Evolutionary conservation across 1,139 yeast genomes (phyloP).

Genomic region (Hyphopichia wangnamkhiaoensis): DNA sequence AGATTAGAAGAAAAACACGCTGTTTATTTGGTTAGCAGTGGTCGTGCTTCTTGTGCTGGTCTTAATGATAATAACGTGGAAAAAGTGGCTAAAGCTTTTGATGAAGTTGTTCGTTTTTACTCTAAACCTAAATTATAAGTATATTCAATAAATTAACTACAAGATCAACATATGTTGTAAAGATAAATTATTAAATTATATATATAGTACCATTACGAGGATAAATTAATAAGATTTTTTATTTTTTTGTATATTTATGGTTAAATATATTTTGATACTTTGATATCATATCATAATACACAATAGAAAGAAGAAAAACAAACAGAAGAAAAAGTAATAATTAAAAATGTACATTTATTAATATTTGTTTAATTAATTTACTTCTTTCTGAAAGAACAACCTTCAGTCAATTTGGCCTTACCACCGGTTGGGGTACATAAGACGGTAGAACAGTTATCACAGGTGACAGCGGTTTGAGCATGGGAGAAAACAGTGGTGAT

Average conservation of each 20-base stretch:
- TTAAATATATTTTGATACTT: too few species aligned
- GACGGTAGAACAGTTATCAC: conserved; percentile 98
- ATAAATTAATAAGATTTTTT: too few species aligned
- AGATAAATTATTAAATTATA: too few species aligned
- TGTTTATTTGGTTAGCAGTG: conserved; percentile 75
- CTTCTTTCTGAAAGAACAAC: conserved; percentile 99
- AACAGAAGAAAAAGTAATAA: too few species aligned
- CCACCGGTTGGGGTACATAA: conserved; percentile 99
- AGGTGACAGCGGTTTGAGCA: conserved; percentile 99
- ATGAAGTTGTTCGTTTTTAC: conserved; percentile 63
- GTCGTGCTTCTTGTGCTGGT: conserved; percentile 95
- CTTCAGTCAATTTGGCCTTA: conserved; percentile 99
- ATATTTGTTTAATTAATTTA: too few species aligned
- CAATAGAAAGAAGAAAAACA: too few species aligned
- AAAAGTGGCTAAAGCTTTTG: conserved; percentile 79
- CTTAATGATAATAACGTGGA: conserved; percentile 78
- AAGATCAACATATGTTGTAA: too few species aligned
- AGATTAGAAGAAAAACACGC: conserved; percentile 78
- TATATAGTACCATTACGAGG: too few species aligned
- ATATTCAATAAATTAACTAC: too few species aligned
- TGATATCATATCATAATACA: too few species aligned
- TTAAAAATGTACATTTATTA: too few species aligned
- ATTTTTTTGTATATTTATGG: too few species aligned
- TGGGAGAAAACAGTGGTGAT: conserved; percentile 99
- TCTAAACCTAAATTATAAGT: conserved; percentile 35